Percentiles rank a stretch among this genome's conserved stretches.
phyloP scores from a whole-genome alignment of 805 yeast species.

The Wickerhamomyces queroliae region DNA sequence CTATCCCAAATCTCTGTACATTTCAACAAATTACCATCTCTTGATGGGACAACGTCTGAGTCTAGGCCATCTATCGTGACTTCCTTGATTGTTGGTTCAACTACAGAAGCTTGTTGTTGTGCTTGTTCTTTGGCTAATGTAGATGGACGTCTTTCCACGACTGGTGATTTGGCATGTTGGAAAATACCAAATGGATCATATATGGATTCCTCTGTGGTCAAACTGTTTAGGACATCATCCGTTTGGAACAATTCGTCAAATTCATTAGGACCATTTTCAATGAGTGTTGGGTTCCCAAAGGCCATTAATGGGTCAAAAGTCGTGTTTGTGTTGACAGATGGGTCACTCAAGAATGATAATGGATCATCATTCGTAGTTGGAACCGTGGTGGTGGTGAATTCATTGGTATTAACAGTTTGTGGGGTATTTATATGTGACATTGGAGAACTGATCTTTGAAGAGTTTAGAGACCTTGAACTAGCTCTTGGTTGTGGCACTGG shows the following conservation, averaged over 20 bases:
- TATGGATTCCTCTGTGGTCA: constrained; percentile 51
- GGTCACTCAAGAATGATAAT: constrained; percentile 38
- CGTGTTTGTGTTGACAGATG: constrained; percentile 8
- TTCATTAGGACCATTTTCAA: too few species aligned
- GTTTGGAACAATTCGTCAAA: constrained; percentile 10
- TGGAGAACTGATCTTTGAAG: neutral
- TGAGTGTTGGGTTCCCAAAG: too few species aligned
- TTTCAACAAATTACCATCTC: constrained; percentile 50
- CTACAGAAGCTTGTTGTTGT: constrained; percentile 1
- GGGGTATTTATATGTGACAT: neutral
- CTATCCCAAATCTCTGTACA: constrained; percentile 97
- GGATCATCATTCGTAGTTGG: constrained; percentile 31
- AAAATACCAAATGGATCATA: constrained; percentile 45
- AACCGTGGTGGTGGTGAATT: constrained; percentile 2
- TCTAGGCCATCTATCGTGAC: too few species aligned
- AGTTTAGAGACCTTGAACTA: constrained; percentile 8
- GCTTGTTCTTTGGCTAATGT: neutral
- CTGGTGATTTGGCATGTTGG: constrained; percentile 8
- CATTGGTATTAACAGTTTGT: neutral
- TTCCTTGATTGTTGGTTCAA: constrained; percentile 19
- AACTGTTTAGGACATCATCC: constrained; percentile 32
- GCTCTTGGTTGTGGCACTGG: constrained; percentile 49
- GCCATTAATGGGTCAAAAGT: constrained; percentile 52
- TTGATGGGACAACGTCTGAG: constrained; percentile 66
- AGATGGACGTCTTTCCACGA: constrained; percentile 5